Evolutionary conservation across 495 filamentous ascomycete species (phyloP), one percentile per base, ranked within the genome.

Genomic region (Geopyxis carbonaria): DNA sequence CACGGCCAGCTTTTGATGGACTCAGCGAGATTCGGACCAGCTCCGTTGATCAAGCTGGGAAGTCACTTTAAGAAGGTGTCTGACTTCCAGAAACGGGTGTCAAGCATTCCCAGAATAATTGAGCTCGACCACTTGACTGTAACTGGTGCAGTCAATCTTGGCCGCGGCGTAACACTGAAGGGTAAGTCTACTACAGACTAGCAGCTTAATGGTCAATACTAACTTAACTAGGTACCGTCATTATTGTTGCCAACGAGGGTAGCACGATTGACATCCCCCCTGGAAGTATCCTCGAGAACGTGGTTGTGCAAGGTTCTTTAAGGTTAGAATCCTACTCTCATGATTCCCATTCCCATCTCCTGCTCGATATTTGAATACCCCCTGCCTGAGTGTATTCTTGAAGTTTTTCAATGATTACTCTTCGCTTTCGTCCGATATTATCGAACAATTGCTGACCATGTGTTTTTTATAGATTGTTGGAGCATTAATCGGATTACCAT

Each of bases 1-100:
- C 89, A 99, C 65, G 89, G 89, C 53, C 87, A 95, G 65, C 71
- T 99, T 42, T 66, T 93, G 55, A 91, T 99, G 64, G 89, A 92
- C 71, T 73, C 80, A 44, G 82, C 73, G 69, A 81, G 89, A 47
- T 95, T 99, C 60, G 89, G 91, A 47, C 85, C 86, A 46, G 91
- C 92, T n/a, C 89, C 89, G 42, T 73, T 99, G 50, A 95, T 99
- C 69, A 99, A 99, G 77, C 80, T 99, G 24, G 89, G 89, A 49
- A 75, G 68, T 50, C 89, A 99, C 72, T 99, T 95, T 73, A 99
- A 99, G 80, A 99, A 99, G 75, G 89, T 99, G 22, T 94, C 87
- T 13, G 87, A 92, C 65, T 99, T 99, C 76, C 86, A 94, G 72
- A 83, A 92, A 67, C 83, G 81, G 57, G 93, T 99, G 53, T 69